These are phyloP conservation scores for Calonectria henricotiae DNA, from an alignment of 2,329 filamentous ascomycete genomes.

Conservation along the genomic window DNA sequence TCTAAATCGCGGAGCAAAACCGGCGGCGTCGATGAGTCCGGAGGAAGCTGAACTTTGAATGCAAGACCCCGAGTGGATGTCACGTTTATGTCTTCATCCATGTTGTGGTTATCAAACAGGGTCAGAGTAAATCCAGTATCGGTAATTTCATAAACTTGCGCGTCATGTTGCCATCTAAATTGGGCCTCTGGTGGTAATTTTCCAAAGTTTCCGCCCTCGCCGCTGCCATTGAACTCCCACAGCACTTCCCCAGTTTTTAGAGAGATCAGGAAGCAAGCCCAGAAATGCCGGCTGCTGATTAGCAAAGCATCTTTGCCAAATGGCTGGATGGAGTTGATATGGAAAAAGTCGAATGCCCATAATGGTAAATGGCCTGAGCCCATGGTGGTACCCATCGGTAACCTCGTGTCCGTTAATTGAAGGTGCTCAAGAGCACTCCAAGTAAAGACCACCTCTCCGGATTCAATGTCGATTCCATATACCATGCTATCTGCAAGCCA, in stretches of 20 bases:
- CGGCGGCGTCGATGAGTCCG: slow-evolving; percentile 31
- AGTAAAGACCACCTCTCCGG: slow-evolving; percentile 58
- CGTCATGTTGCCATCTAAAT: slow-evolving; percentile 59
- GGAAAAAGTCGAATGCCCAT: slow-evolving; percentile 49
- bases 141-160: slow-evolving; percentile 49
- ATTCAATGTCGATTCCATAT: slow-evolving; percentile 62
- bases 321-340: slow-evolving; percentile 50
- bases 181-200: slow-evolving; percentile 48
- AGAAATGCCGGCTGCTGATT: slow-evolving; percentile 48
- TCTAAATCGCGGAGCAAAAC: slow-evolving; percentile 32
- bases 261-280: slow-evolving; percentile 47
- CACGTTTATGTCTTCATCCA: slow-evolving; percentile 28
- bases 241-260: slow-evolving; percentile 43
- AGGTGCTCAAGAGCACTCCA: slow-evolving; percentile 61
- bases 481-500: slow-evolving; percentile 56
- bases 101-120: slow-evolving; percentile 59
- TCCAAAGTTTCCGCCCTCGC: slow-evolving; percentile 49
- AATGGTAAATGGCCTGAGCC: slow-evolving; percentile 33
- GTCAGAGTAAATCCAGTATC: slow-evolving; percentile 50
- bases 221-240: slow-evolving; percentile 50
- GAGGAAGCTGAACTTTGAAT: slow-evolving; percentile 42
- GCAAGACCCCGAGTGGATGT: slow-evolving; percentile 39
- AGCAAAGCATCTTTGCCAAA: slow-evolving; percentile 46
- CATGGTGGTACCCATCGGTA: slow-evolving; percentile 33
- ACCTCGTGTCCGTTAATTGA: slow-evolving; percentile 38